These are phyloP conservation scores for Dictyostelium purpureum DNA, from an alignment of 78 protist species.

Conservation along the genomic window DNA sequence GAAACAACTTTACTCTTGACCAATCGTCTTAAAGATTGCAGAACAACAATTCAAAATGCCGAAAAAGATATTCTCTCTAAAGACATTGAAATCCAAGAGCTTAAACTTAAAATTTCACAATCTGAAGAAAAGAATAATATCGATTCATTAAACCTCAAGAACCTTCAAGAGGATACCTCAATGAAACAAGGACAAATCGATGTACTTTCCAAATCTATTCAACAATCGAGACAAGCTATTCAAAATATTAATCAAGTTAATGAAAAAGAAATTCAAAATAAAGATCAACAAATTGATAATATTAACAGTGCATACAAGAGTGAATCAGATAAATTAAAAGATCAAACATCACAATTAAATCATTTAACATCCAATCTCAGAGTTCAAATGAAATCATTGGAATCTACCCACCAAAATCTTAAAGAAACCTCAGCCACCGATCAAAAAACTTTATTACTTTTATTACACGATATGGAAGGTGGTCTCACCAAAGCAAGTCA, in stretches of 20 bases:
- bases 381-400: slow-evolving; percentile 54
- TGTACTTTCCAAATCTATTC: slow-evolving; percentile 12
- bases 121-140: not conserved
- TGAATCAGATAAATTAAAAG: slow-evolving; percentile 47
- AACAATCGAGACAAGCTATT: slow-evolving; percentile 14
- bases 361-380: slow-evolving; percentile 5
- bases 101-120: not conserved
- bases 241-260: not conserved
- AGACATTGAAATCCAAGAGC: not conserved
- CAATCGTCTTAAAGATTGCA: not conserved
- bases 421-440: slow-evolving; percentile 30
- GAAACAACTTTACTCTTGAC: not conserved
- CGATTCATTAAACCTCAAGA: not conserved
- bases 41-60: not conserved
- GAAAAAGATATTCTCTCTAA: not conserved
- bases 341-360: slow-evolving; percentile 49
- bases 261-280: not conserved
- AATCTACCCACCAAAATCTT: slow-evolving; percentile 8
- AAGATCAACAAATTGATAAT: not conserved
- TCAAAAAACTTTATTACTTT: slow-evolving; percentile 16
- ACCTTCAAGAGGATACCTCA: not conserved
- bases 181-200: slow-evolving; percentile 51
- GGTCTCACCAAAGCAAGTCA: slow-evolving; percentile 63
- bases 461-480: slow-evolving; percentile 36
- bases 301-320: slow-evolving; percentile 27